Conservation (phyloP, 768 basidiomycete species). For the Termitomyces heimii region DNA sequence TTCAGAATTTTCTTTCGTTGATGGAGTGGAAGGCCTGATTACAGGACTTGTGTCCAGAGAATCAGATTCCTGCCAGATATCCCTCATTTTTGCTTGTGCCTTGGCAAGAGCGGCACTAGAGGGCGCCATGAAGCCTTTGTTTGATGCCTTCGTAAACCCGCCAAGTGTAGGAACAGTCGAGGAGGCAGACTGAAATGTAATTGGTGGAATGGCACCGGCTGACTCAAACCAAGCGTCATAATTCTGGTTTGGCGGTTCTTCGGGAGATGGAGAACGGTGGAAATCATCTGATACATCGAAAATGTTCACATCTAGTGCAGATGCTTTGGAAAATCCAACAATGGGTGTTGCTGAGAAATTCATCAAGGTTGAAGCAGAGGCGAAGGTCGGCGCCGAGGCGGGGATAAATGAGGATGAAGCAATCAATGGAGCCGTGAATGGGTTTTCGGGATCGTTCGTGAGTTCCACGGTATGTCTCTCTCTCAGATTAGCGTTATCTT, state of each 20-base stretch:
- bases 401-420: slow-evolving; percentile 2
- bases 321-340: slow-evolving; percentile 23
- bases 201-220: slow-evolving; percentile 17
- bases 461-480: slow-evolving; percentile 3
- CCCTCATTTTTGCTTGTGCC: slow-evolving; percentile 45
- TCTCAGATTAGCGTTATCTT: background rate
- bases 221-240: slow-evolving; percentile 48
- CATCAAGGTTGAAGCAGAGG: slow-evolving; percentile 13
- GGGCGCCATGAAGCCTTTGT: slow-evolving; percentile 38
- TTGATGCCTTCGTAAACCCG: slow-evolving; percentile 27
- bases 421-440: slow-evolving; percentile 22
- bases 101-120: slow-evolving; percentile 48
- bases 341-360: background rate
- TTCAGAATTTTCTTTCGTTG: slow-evolving; percentile 13
- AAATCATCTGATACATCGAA: slow-evolving; percentile 10
- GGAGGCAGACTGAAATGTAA: slow-evolving; percentile 33
- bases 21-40: slow-evolving; percentile 6
- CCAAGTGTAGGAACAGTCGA: slow-evolving; percentile 9
- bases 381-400: slow-evolving; percentile 7
- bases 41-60: background rate
- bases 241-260: slow-evolving; percentile 31
- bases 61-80: slow-evolving; percentile 40
- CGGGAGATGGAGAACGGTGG: slow-evolving; percentile 33
- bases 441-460: slow-evolving; percentile 38
- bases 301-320: slow-evolving; percentile 11